A percentile compares a stretch with the other conserved stretches of the same genome.
These are phyloP conservation scores for Suhomyces xylopsoci DNA, from an alignment of 805 yeast species.

Conservation along the genomic window DNA sequence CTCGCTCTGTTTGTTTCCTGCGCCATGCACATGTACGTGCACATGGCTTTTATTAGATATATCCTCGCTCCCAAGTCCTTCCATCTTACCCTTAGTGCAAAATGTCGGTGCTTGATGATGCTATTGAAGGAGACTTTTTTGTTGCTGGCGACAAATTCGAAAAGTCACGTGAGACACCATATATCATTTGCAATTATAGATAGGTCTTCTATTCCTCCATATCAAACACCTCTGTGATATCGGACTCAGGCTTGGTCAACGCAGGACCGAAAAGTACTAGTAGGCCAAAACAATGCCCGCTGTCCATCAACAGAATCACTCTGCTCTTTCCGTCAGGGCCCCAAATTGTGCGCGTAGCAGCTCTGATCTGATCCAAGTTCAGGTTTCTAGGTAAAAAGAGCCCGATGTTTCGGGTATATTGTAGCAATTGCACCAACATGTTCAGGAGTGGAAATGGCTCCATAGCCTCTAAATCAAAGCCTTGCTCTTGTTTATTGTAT, in stretches of 20 bases:
- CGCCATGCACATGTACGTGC: background rate
- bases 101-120: conserved; percentile 8
- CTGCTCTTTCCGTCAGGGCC: conserved; percentile 46
- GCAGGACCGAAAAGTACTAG: conserved; percentile 56
- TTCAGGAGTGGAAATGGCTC: conserved; percentile 48
- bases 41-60: background rate
- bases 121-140: conserved; percentile 8
- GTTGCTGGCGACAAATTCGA: background rate
- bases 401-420: conserved; percentile 47
- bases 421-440: conserved; percentile 41
- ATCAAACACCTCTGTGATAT: background rate
- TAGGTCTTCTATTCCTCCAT: too few species aligned
- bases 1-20: background rate
- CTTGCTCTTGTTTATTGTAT: conserved; percentile 39
- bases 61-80: conserved; percentile 3
- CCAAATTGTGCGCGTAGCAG: conserved; percentile 43
- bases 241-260: background rate
- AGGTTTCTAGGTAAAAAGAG: conserved; percentile 64
- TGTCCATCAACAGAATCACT: conserved; percentile 40
- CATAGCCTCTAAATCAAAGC: conserved; percentile 45
- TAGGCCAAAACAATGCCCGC: conserved; percentile 51
- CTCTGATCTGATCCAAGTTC: conserved; percentile 49
- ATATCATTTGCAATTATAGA: too few species aligned
- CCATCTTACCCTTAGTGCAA: conserved; percentile 6
- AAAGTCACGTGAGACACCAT: background rate